Base-by-base conservation (phyloP, 164 flowering plant genomes). In the Vitis vinifera region DNA sequence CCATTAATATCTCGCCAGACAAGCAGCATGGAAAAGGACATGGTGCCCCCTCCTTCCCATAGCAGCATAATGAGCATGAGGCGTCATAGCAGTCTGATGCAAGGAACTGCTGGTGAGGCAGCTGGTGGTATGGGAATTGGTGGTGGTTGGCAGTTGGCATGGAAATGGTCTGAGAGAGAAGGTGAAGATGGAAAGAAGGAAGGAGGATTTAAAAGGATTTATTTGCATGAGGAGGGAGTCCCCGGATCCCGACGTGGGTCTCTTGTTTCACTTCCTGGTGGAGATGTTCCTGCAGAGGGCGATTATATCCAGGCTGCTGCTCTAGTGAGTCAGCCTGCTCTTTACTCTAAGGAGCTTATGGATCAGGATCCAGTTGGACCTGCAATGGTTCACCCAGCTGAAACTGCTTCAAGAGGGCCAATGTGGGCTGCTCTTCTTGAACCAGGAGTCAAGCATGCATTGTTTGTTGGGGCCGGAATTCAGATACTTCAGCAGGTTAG, bases 91-190 rank as follows among this genome's bases (percentile, higher is more conserved):
- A 81, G 77, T 55, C 63, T 81, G 29, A 64, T 69, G 31, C 81
- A 76, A 62, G 85, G 80, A 51, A 56, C 13, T 56, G 55, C 23
- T 50, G 86, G 79, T 2, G 92, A 81, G 58, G 67, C 72, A 19
- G 73, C 55, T 44, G 71, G 75, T 51, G 72, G 79, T 53, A 73
- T 80, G 56, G 89, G 86, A 10, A 89, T 89, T 51, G 93, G 93
- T 55, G 89, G 90, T 44, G 93, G 93, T 13, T 89, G 93, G 93
- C 90, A 84, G 68, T 74, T 87, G 73, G 93, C 90, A 55, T 89
- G 86, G 86, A 77, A 84, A 75, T 86, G 83, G 84, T 53, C 83
- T 5, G 89, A 84, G 69, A 66, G 69, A 68, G 83, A 82, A 71
- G 83, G 82, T 23, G 78, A 75, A 63, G 90, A 83, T 75, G 92